Conservation (phyloP, 495 filamentous ascomycete species). For the Penicillium flavigenum region DNA sequence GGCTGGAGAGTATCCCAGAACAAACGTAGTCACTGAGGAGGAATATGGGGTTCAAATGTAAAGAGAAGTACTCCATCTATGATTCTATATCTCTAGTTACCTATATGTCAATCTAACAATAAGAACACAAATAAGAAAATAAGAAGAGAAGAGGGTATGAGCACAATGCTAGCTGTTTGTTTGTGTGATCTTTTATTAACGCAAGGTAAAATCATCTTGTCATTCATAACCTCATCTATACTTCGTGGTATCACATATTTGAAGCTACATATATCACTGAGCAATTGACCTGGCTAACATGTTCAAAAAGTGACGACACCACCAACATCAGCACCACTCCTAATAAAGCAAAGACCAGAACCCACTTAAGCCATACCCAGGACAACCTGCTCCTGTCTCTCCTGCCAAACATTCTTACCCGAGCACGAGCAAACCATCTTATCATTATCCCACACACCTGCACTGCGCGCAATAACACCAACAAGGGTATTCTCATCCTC, state of each 20-base stretch:
- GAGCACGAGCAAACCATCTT: constrained; percentile 95
- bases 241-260: constrained; percentile 1
- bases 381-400: constrained; percentile 82
- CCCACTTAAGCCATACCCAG: constrained; percentile 73
- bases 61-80: not conserved
- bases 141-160: not conserved
- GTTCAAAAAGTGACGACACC: not conserved
- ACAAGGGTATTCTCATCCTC: constrained; percentile 82
- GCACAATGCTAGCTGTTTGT: not conserved
- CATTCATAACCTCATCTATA: constrained; percentile 7
- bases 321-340: not conserved
- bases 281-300: not conserved
- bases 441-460: constrained; percentile 97
- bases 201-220: not conserved
- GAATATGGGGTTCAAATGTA: not conserved
- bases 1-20: not conserved
- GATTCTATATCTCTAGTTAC: not conserved
- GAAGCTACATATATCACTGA: not conserved
- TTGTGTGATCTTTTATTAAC: not conserved
- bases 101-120: not conserved
- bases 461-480: constrained; percentile 90
- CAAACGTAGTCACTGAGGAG: not conserved
- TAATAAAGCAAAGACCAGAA: not conserved
- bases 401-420: constrained; percentile 97
- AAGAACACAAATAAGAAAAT: not conserved